phyloP scores from a whole-genome alignment of 164 flowering plant species.

The Tetracentron sinense region DNA sequence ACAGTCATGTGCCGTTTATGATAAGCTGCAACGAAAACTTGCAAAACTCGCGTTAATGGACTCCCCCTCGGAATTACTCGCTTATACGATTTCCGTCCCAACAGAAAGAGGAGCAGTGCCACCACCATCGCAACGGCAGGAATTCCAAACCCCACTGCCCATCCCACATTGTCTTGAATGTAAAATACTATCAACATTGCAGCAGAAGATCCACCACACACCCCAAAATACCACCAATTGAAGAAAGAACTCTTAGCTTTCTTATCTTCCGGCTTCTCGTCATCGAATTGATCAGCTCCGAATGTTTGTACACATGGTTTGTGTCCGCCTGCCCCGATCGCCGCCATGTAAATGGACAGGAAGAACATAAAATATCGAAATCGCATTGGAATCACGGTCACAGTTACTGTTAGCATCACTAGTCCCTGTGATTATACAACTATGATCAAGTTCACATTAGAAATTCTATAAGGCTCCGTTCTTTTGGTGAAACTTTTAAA shows the following conservation, averaged over 20 bases:
- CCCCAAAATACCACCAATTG: slow-evolving; percentile 60
- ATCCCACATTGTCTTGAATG: slow-evolving; percentile 51
- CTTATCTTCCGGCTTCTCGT: slow-evolving; percentile 33
- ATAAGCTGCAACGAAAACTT: slow-evolving; percentile 49
- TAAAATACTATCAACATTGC: slow-evolving; percentile 38
- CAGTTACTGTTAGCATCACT: too few species aligned
- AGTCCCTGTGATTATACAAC: too few species aligned
- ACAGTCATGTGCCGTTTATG: slow-evolving; percentile 40
- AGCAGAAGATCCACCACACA: slow-evolving; percentile 31
- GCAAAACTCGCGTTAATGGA: slow-evolving; percentile 42
- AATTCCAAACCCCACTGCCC: slow-evolving; percentile 42
- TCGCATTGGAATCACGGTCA: slow-evolving; percentile 20
- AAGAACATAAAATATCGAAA: slow-evolving; percentile 29
- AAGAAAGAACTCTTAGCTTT: slow-evolving; percentile 50
- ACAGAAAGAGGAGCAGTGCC: slow-evolving; percentile 35
- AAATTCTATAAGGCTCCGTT: too few species aligned
- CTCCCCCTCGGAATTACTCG: slow-evolving; percentile 38
- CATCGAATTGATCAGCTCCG: too few species aligned
- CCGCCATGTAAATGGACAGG: slow-evolving; percentile 41
- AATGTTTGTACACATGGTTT: slow-evolving; percentile 69
- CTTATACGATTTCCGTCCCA: slow-evolving; percentile 36
- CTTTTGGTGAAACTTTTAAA: too few species aligned
- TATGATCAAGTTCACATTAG: too few species aligned
- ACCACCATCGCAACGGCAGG: slow-evolving; percentile 26
- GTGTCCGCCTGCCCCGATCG: slow-evolving; percentile 68